These are phyloP conservation scores for Curvularia sp. DNA, from an alignment of 2,329 filamentous ascomycete genomes.

Conservation along the genomic window DNA sequence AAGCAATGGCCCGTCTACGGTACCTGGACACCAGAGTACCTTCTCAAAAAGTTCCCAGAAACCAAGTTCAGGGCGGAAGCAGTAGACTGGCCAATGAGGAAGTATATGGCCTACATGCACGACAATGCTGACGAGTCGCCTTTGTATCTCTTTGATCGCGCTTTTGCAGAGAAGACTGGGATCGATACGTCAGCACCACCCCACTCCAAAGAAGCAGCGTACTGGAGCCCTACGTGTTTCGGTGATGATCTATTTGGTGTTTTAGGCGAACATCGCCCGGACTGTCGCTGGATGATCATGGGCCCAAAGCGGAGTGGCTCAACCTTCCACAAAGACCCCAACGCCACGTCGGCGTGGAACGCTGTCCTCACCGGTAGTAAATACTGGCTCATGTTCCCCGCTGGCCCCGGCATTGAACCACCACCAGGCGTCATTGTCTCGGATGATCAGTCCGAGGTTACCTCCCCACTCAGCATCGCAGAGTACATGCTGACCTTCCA, in stretches of 20 bases:
- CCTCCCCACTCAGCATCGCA: conserved; percentile 91
- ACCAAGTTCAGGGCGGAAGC: conserved; percentile 86
- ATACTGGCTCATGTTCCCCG: conserved; percentile 99
- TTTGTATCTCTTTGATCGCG: conserved; percentile 88
- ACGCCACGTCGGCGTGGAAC: conserved; percentile 87
- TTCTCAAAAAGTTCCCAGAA: conserved; percentile 69
- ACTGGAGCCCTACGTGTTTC: conserved; percentile 85
- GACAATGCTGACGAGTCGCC: conserved; percentile 85
- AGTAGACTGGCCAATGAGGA: conserved; percentile 87
- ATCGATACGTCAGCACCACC: conserved; percentile 53
- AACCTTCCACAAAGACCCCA: conserved; percentile 88
- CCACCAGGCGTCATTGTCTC: conserved; percentile 93
- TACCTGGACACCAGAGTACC: conserved; percentile 73
- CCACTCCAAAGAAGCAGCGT: conserved; percentile 63
- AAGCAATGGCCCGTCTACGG: conserved; percentile 79
- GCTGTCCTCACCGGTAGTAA: conserved; percentile 88
- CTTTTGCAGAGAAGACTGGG: conserved; percentile 85
- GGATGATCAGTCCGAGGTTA: conserved; percentile 89
- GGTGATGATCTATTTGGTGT: conserved; percentile 85
- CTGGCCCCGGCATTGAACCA: conserved; percentile 64
- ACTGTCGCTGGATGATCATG: conserved; percentile 91
- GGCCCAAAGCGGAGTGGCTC: conserved; percentile 86
- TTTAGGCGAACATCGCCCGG: conserved; percentile 78
- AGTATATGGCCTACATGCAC: conserved; percentile 82
- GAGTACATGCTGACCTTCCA: conserved; percentile 95